A percentile compares a stretch with the other conserved stretches of the same genome.
Conservation (phyloP, 805 yeast genomes). For the Ogataea siamensis region DNA sequence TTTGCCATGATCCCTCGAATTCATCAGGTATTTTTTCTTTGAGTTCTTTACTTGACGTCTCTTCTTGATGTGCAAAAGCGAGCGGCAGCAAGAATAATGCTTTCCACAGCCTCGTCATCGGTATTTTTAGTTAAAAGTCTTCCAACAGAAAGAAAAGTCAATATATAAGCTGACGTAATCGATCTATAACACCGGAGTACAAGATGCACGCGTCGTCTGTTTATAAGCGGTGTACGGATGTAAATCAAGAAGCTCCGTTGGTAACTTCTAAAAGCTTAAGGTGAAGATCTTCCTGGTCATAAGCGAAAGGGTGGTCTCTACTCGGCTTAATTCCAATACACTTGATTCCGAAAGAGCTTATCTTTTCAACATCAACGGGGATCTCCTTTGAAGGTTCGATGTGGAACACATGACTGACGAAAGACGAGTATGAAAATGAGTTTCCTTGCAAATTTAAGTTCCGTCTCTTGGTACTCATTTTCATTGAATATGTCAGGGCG, state of each 20-base stretch:
- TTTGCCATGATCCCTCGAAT: slow-evolving; percentile 63
- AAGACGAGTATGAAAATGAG: slow-evolving; percentile 38
- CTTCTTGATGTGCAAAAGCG: slow-evolving; percentile 11
- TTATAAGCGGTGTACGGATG: no score
- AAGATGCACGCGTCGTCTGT: no score
- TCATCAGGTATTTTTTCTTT: slow-evolving; percentile 46
- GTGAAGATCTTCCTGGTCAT: slow-evolving; percentile 43
- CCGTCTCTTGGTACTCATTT: slow-evolving; percentile 16
- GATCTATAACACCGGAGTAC: no score
- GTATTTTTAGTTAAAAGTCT: no score
- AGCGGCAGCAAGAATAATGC: neutral
- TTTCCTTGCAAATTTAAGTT: slow-evolving; percentile 13
- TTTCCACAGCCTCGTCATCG: no score
- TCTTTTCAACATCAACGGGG: slow-evolving; percentile 41
- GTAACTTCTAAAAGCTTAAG: slow-evolving; percentile 10
- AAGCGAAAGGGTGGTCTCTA: slow-evolving; percentile 28
- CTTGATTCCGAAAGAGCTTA: slow-evolving; percentile 43
- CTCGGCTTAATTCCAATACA: slow-evolving; percentile 43
- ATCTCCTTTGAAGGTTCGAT: slow-evolving; percentile 48
- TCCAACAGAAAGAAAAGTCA: no score
- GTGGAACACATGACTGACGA: slow-evolving; percentile 64
- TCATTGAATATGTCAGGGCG: slow-evolving; percentile 54
- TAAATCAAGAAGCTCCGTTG: no score
- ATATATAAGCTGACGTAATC: no score
- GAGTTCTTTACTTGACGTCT: slow-evolving; percentile 28